Percentiles rank a stretch among this genome's conserved stretches.
These are phyloP conservation scores for Oryza australiensis DNA, from an alignment of 176 grass and related monocot species.

Conservation along the genomic window DNA sequence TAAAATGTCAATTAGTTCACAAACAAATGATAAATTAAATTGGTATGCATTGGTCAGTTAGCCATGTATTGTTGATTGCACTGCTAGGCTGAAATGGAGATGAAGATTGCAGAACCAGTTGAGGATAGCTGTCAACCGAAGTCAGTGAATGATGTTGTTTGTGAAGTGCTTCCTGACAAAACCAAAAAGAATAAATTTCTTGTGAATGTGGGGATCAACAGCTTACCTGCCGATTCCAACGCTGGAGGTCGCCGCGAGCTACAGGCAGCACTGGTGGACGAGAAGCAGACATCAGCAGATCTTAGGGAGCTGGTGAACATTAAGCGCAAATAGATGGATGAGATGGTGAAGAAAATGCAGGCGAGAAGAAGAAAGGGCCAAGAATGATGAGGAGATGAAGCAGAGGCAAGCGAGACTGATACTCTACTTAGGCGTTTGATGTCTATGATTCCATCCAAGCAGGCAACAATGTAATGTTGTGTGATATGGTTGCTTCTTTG, in stretches of 20 bases:
- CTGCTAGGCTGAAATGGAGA: neutral
- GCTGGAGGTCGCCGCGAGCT: neutral
- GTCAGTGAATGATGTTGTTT: neutral
- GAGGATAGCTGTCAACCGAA: neutral
- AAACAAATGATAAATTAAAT: neutral
- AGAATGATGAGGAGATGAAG: neutral
- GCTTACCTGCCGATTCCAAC: too few species aligned
- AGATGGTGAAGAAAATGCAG: neutral
- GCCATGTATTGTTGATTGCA: neutral
- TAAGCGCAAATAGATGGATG: neutral
- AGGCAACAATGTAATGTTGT: too few species aligned
- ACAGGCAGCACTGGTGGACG: neutral
- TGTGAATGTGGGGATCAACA: neutral
- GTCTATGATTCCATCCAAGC: too few species aligned
- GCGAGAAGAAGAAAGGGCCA: neutral
- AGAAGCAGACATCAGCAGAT: neutral
- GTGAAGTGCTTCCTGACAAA: too few species aligned
- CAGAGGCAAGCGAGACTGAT: neutral
- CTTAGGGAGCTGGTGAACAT: neutral
- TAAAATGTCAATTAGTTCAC: neutral
- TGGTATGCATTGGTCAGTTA: neutral
- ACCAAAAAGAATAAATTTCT: neutral
- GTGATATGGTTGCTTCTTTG: too few species aligned
- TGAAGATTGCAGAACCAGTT: neutral
- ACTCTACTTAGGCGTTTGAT: neutral